Conservation (phyloP, 1,139 yeast species). For the Zygosaccharomyces sapae region DNA sequence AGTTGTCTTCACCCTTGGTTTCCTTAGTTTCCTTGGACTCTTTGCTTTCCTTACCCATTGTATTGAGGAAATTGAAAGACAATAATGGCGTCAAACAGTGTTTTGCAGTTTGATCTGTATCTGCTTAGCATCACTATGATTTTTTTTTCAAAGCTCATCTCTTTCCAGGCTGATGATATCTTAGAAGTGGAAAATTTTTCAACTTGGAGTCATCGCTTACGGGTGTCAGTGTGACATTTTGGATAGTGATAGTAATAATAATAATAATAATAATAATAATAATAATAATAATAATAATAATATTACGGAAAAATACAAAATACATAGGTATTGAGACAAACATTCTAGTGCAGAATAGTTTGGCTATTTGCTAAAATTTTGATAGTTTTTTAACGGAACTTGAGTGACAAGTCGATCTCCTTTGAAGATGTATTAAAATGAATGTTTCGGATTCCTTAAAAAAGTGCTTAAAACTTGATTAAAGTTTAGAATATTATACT, state of each 20-base stretch:
- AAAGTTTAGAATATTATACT: too few relatives aligned
- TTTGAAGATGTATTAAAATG: too few relatives aligned
- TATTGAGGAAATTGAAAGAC: not conserved
- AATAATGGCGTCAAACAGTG: not conserved
- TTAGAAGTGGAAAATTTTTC: conserved; percentile 5
- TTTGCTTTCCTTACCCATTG: conserved; percentile 25
- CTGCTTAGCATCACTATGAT: not conserved
- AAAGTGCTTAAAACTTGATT: too few relatives aligned
- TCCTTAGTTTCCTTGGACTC: conserved; percentile 40
- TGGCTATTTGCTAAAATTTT: too few relatives aligned
- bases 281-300: too few relatives aligned
- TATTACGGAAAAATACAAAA: too few relatives aligned
- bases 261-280: too few relatives aligned
- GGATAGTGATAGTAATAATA: not conserved
- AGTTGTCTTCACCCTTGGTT: conserved; percentile 61
- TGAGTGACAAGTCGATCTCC: too few relatives aligned
- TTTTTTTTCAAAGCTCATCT: conserved; percentile 4
- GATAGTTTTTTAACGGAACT: too few relatives aligned
- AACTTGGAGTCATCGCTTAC: conserved; percentile 4
- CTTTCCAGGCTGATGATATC: not conserved
- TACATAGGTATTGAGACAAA: too few relatives aligned
- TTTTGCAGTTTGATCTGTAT: not conserved
- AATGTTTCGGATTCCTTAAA: too few relatives aligned
- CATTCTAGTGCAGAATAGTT: too few relatives aligned
- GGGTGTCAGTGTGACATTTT: conserved; percentile 3